Evolutionary conservation across 192 early-diverging fungal genomes (phyloP).

Genomic region (Linnemannia elongata): DNA sequence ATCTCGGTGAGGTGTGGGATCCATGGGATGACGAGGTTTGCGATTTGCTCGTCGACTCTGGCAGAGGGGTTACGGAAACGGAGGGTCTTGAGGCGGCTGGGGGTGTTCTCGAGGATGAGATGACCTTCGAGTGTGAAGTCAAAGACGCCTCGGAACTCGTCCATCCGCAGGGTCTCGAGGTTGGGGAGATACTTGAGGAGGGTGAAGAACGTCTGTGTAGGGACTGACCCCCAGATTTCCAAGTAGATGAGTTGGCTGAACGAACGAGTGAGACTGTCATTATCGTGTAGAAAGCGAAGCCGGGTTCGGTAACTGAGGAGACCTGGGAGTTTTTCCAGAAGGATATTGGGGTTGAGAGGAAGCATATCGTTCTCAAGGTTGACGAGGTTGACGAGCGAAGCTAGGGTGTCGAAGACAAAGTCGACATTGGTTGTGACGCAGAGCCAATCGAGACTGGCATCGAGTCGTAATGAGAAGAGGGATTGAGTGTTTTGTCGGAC

Average conservation of each 20-base stretch:
- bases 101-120: neutral
- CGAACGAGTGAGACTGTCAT: neutral
- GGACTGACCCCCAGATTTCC: neutral
- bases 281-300: neutral
- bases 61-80: neutral
- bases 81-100: neutral
- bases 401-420: neutral
- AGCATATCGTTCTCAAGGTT: neutral
- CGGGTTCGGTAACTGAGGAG: neutral
- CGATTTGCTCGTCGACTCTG: neutral
- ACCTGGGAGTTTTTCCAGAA: neutral
- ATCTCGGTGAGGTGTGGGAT: neutral
- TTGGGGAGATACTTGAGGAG: slow-evolving; percentile 3
- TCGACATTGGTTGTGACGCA: neutral
- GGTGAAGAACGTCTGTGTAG: neutral
- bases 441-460: neutral
- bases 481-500: neutral
- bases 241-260: neutral
- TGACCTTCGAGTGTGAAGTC: neutral
- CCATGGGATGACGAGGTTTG: neutral
- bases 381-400: neutral
- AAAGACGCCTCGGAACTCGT: neutral
- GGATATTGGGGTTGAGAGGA: neutral
- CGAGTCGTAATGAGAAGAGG: neutral
- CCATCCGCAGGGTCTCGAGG: neutral